Evolutionary conservation across 2,329 filamentous ascomycete species (phyloP).

Genomic region (Colletotrichum eleusines): DNA sequence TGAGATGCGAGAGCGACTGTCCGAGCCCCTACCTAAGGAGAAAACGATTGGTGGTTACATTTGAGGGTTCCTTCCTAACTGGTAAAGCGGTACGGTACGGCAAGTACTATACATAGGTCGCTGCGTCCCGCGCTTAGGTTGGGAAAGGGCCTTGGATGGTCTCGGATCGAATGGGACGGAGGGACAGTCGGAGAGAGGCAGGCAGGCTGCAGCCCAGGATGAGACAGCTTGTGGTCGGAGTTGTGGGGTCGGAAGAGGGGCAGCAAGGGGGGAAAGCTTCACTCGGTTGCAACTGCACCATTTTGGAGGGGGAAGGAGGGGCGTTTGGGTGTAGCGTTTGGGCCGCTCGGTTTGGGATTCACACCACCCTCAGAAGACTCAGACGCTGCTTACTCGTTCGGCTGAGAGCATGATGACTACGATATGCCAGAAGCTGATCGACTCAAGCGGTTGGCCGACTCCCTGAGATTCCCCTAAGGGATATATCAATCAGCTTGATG

Average conservation of each 20-base stretch:
- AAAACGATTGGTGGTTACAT: constrained; percentile 8
- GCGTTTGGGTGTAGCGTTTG: constrained; percentile 16
- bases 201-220: constrained; percentile 34
- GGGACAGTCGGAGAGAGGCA: constrained; percentile 28
- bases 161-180: constrained; percentile 7
- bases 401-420: background rate
- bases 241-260: constrained; percentile 32
- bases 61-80: constrained; percentile 2
- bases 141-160: constrained; percentile 5
- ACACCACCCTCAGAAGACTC: constrained; percentile 7
- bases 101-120: constrained; percentile 3
- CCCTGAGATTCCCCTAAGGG: too few relatives aligned
- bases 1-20: constrained; percentile 18
- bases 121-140: background rate
- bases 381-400: background rate
- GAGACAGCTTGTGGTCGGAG: constrained; percentile 32
- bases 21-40: background rate
- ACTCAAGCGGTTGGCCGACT: background rate
- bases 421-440: background rate
- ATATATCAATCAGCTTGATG: background rate
- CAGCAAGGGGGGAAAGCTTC: constrained; percentile 11
- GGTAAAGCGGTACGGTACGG: background rate
- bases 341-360: constrained; percentile 11
- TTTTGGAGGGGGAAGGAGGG: background rate
- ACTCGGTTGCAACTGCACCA: constrained; percentile 27